Evolutionary conservation across 345 rosid genomes (phyloP).

Genomic region (Trapa bicornis): DNA sequence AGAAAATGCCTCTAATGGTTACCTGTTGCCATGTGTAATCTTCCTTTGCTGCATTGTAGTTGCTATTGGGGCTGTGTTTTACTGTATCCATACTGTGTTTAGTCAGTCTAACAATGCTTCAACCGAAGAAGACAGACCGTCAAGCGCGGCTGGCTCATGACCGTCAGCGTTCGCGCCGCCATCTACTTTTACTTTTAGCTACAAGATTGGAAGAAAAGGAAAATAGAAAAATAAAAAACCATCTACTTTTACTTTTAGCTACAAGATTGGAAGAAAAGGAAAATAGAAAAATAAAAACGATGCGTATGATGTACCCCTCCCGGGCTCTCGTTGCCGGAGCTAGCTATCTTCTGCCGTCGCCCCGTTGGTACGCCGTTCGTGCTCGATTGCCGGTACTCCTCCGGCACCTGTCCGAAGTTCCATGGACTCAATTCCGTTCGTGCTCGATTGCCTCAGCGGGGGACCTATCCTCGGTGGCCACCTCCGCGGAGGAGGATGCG

Average conservation of each 20-base stretch:
- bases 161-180: too few species aligned
- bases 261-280: too few species aligned
- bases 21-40: background rate
- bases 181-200: too few species aligned
- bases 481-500: slow-evolving; percentile 39
- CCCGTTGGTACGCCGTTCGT: background rate
- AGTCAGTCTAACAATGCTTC: too few species aligned
- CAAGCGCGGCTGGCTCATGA: too few species aligned
- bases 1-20: background rate
- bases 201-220: too few species aligned
- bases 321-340: slow-evolving; percentile 6
- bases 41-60: background rate
- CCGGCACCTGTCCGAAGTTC: slow-evolving; percentile 7
- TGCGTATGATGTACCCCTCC: slow-evolving; percentile 21
- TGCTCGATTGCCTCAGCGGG: slow-evolving; percentile 37
- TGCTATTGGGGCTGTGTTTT: background rate
- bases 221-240: too few species aligned
- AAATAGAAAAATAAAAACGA: background rate
- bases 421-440: slow-evolving; percentile 2
- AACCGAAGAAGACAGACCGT: too few species aligned
- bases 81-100: too few species aligned
- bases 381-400: background rate
- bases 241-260: too few species aligned
- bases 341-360: background rate
- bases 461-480: slow-evolving; percentile 11